phyloP scores from a whole-genome alignment of 768 basidiomycete genomes.

The Boletus barrowsii region DNA sequence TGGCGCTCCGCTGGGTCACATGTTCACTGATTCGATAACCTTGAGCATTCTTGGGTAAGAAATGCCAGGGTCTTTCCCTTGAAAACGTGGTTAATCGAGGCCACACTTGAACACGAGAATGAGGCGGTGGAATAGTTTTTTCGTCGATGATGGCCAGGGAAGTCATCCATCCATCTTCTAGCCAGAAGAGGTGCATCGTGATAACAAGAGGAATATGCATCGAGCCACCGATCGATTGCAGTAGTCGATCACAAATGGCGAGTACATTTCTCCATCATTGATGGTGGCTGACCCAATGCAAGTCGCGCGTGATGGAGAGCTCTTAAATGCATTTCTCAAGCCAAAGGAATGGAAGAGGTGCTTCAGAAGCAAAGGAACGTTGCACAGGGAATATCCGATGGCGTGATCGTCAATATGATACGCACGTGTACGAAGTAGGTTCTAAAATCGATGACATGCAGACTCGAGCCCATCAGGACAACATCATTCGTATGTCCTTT shows the following conservation, averaged over 20 bases:
- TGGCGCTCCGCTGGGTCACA: too few species aligned
- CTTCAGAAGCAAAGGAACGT: not conserved
- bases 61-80: not conserved
- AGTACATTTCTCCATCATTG: not conserved
- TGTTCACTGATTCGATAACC: too few species aligned
- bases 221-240: slow-evolving; percentile 1
- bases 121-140: too few species aligned
- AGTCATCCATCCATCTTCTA: not conserved
- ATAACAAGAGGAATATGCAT: not conserved
- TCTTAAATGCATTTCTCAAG: not conserved
- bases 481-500: not conserved
- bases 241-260: not conserved
- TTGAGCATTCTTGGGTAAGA: too few species aligned
- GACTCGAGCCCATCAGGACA: not conserved
- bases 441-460: not conserved
- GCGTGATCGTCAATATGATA: not conserved
- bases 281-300: slow-evolving; percentile 1
- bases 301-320: not conserved
- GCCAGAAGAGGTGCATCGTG: not conserved
- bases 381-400: not conserved
- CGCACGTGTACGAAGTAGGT: slow-evolving; percentile 1
- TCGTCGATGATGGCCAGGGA: not conserved
- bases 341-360: not conserved
- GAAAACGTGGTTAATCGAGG: not conserved
- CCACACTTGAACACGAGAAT: not conserved